Evolutionary conservation across 2,329 filamentous ascomycete genomes (phyloP), one percentile per base, ranked within the genome.

Genomic region (Trichoderma citrinoviride): DNA sequence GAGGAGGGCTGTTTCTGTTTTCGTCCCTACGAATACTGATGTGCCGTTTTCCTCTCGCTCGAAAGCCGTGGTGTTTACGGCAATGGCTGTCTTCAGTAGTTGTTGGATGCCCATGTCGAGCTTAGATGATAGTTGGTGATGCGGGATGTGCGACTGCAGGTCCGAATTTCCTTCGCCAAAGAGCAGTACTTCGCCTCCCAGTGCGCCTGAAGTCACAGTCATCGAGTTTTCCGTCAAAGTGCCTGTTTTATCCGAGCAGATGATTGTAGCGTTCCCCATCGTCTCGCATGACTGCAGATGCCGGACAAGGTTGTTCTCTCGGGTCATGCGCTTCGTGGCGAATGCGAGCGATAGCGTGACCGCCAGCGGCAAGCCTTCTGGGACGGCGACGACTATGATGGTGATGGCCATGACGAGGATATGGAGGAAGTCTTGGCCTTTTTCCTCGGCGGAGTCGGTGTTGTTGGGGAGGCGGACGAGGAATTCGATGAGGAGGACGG

Each of bases 401-500:
- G 86, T 89, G 64, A 90, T 83, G 19, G 87, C 84, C 41, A 87
- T 84, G 64, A 90, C 88, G 58, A 90, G 82, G 58, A 90, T 87
- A 25, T 85, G 80, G 71, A 90, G 79, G 70, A 90, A 89, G 17
- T 83, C 75, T 43, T 78, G 78, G 0, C 73, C 77, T 76, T 92
- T 92, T 57, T 83, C 77, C 0, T 85, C 80, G 1, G 86, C 78
- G 0, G 78, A 76, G 0, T 69, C 73, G 23, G 69, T 49, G 70
- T 85, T 87, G 41, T 78, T 71, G 5, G 83, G 83, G 7, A 94
- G 81, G 17, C 82, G 76, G 40, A 84, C 88, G 25, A 91, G 79
- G 73, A 93, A 94, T 71, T 91, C 88, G 79, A 94, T 91, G 71
- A 93, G 86, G 14, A 93, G 81, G 25, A 92, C 89, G 60, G 92